Conservation (phyloP, 2,329 filamentous ascomycete genomes). For the Ceratocystis eucalypticola region DNA sequence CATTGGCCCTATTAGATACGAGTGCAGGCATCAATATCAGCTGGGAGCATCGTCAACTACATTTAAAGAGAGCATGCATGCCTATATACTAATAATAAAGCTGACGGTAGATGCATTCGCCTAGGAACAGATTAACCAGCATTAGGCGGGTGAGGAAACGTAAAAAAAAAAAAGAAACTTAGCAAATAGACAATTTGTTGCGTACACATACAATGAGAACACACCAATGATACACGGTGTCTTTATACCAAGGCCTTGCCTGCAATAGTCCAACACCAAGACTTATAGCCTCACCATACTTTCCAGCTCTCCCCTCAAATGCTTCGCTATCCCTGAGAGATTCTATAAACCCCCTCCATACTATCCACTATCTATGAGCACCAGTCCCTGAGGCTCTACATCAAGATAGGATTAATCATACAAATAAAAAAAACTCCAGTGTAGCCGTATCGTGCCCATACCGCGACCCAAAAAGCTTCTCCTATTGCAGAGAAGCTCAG, state of each 20-base stretch:
- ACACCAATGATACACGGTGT: conserved; percentile 7
- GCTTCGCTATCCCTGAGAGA: background rate
- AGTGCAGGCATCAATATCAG: too few species aligned
- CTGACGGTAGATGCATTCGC: too few species aligned
- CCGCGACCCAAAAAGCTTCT: background rate
- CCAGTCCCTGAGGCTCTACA: background rate
- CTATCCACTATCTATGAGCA: background rate
- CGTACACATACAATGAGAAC: conserved; percentile 10
- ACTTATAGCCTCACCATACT: background rate
- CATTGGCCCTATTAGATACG: too few species aligned
- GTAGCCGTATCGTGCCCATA: background rate
- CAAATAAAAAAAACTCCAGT: background rate
- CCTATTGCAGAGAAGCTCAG: background rate
- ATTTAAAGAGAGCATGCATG: too few species aligned
- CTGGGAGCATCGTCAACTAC: too few species aligned
- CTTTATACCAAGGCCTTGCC: background rate
- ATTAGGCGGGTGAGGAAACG: background rate
- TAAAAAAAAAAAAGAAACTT: background rate
- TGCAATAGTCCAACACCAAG: background rate
- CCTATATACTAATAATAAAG: too few species aligned
- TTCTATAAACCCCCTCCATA: background rate
- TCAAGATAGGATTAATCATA: background rate
- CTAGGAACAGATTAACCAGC: too few species aligned
- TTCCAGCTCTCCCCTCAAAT: background rate
- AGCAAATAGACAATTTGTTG: background rate